Evolutionary conservation across 208 protist species (phyloP).

Genomic region (Vickermania spadyakhi): DNA sequence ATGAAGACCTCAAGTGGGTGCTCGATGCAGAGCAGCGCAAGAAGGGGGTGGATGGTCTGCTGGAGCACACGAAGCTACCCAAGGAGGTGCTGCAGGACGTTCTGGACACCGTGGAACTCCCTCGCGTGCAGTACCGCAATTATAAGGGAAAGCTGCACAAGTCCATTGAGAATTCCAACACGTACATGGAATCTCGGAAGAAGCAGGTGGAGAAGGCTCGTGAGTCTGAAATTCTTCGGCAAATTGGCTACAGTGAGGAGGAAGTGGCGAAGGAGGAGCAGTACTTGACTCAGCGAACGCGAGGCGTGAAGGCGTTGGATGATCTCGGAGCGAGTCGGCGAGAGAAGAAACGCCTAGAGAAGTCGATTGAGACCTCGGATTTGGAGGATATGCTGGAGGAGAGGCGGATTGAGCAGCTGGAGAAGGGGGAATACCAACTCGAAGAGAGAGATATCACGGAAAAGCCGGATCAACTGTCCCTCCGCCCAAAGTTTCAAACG

Average conservation of each 20-base stretch:
- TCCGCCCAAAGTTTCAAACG: constrained; percentile 25
- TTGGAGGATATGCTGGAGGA: constrained; percentile 74
- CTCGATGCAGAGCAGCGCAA: constrained; percentile 49
- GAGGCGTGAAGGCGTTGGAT: constrained; percentile 65
- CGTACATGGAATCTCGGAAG: constrained; percentile 58
- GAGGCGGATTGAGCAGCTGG: constrained; percentile 61
- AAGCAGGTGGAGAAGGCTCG: constrained; percentile 65
- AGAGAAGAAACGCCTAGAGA: constrained; percentile 36
- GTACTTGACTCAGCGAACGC: constrained; percentile 63
- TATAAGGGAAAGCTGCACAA: constrained; percentile 85
- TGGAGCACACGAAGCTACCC: constrained; percentile 60
- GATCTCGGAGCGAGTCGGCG: constrained; percentile 63
- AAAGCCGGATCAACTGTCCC: constrained; percentile 36
- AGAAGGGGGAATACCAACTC: constrained; percentile 35
- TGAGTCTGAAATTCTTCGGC: constrained; percentile 61
- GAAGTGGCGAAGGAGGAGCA: constrained; percentile 66
- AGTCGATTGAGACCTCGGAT: constrained; percentile 32
- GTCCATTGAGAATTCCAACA: constrained; percentile 75
- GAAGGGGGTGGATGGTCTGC: constrained; percentile 44
- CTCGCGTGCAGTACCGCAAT: constrained; percentile 73
- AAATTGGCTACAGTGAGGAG: constrained; percentile 72
- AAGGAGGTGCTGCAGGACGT: constrained; percentile 69
- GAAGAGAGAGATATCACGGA: constrained; percentile 42
- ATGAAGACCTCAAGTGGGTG: constrained; percentile 77
- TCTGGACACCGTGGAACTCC: constrained; percentile 73